These are phyloP conservation scores for Viola pubescens DNA, from an alignment of 441 rosid species.

Conservation along the genomic window DNA sequence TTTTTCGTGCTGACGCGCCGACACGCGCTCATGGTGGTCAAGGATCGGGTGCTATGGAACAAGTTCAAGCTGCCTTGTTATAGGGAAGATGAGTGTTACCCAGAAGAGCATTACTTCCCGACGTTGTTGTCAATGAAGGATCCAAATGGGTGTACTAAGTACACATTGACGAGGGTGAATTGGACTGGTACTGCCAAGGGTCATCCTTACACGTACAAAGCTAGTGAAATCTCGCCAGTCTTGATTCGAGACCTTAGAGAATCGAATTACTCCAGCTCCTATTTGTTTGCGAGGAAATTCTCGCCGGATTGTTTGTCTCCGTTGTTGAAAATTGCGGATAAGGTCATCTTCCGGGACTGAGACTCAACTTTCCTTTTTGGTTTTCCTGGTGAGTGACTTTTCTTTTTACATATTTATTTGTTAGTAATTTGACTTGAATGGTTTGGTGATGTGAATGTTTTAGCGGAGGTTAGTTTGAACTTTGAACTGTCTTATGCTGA, in stretches of 20 bases:
- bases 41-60: slow-evolving; percentile 24
- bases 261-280: slow-evolving; percentile 60
- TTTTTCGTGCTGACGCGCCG: slow-evolving; percentile 26
- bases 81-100: slow-evolving; percentile 25
- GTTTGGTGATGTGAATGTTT: no score
- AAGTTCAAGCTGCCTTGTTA: slow-evolving; percentile 27
- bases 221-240: slow-evolving; percentile 43
- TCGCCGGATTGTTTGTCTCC: slow-evolving; percentile 74
- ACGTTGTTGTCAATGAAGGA: slow-evolving; percentile 27
- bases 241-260: slow-evolving; percentile 48
- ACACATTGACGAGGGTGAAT: slow-evolving; percentile 25
- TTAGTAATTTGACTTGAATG: no score
- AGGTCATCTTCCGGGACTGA: slow-evolving; percentile 77
- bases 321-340: slow-evolving; percentile 58
- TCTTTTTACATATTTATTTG: not conserved
- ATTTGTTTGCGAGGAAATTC: slow-evolving; percentile 83
- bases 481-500: no score
- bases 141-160: slow-evolving; percentile 21
- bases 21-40: slow-evolving; percentile 25
- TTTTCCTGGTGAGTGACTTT: slow-evolving; percentile 32
- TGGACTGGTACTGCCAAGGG: slow-evolving; percentile 57
- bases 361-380: not conserved
- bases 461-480: no score
- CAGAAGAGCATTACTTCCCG: slow-evolving; percentile 32
- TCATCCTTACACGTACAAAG: slow-evolving; percentile 68